A percentile compares a stretch with the other conserved stretches of the same genome.
phyloP scores from a whole-genome alignment of 495 filamentous ascomycete species.

The Aspergillus saccharolyticus region DNA sequence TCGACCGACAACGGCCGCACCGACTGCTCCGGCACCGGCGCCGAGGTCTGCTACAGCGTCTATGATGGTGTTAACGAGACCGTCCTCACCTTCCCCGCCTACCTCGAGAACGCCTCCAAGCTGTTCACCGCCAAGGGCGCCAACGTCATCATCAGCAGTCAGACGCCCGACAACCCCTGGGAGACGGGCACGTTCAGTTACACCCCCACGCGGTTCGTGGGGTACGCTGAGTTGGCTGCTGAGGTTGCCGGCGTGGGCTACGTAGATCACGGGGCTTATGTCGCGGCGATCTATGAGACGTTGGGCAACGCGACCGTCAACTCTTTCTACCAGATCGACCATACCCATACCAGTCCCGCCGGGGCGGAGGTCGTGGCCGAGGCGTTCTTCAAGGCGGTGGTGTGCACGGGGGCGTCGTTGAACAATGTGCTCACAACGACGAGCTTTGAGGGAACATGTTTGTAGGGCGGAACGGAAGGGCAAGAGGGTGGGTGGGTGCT shows the following conservation, averaged over 20 bases:
- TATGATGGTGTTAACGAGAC: conserved; percentile 50
- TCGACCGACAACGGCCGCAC: conserved; percentile 55
- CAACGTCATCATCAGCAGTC: conserved; percentile 54
- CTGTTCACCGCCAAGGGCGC: conserved; percentile 54
- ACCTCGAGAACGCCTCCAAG: conserved; percentile 51
- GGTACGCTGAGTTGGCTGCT: conserved; percentile 50
- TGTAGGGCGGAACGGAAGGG: conserved; percentile 9
- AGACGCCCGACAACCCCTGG: conserved; percentile 62
- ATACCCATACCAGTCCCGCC: conserved; percentile 58
- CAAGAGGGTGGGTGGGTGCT: neutral
- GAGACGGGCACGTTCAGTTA: conserved; percentile 47
- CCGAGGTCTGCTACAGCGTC: conserved; percentile 49
- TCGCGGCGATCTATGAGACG: conserved; percentile 46
- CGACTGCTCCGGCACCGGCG: conserved; percentile 50
- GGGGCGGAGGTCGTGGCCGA: conserved; percentile 55
- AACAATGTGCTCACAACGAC: conserved; percentile 29
- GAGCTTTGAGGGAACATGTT: conserved; percentile 29
- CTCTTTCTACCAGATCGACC: conserved; percentile 54
- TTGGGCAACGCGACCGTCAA: conserved; percentile 42
- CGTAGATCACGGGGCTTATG: conserved; percentile 58
- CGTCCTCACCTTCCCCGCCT: conserved; percentile 53
- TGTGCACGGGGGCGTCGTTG: conserved; percentile 35
- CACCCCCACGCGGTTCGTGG: conserved; percentile 48
- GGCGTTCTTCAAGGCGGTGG: conserved; percentile 58
- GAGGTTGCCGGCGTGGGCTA: conserved; percentile 42